A percentile compares a stretch with the other conserved stretches of the same genome.
Evolutionary conservation across 495 filamentous ascomycete genomes (phyloP).

Genomic region (Margaritispora aquatica): DNA sequence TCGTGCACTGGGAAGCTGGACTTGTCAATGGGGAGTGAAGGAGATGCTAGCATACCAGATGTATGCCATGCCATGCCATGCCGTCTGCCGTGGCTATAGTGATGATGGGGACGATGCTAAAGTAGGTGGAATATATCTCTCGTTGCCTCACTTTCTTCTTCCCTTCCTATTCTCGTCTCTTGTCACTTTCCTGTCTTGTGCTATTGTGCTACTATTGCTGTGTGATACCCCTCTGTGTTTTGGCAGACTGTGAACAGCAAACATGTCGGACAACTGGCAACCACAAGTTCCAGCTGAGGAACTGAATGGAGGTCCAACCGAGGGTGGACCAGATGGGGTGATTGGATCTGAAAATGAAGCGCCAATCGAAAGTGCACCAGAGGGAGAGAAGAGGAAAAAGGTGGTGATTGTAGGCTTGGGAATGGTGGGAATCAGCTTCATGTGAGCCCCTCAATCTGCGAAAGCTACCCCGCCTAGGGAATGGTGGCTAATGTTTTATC

Average conservation of each 20-base stretch:
- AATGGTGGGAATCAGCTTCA: constrained; percentile 94
- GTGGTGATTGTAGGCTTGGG: constrained; percentile 87
- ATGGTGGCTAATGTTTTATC: constrained; percentile 26
- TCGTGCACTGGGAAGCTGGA: no score
- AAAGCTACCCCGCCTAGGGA: constrained; percentile 87
- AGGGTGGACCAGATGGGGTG: constrained; percentile 19
- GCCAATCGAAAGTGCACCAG: no score
- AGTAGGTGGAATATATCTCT: neutral
- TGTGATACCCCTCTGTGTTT: neutral
- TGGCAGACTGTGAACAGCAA: neutral
- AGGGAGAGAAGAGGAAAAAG: constrained; percentile 43
- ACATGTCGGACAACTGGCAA: constrained; percentile 21
- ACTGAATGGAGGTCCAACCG: constrained; percentile 17
- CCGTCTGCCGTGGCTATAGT: neutral
- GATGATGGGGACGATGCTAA: neutral
- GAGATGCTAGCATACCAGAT: neutral
- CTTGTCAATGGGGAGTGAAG: neutral
- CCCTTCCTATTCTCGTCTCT: neutral
- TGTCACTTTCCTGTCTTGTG: neutral
- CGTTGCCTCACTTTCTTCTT: neutral
- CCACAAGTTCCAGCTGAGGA: constrained; percentile 18
- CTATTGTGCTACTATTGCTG: neutral
- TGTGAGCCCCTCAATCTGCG: constrained; percentile 51
- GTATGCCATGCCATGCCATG: no score
- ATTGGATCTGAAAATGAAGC: constrained; percentile 17